These are phyloP conservation scores for Tetragonia tetragonoides DNA, from an alignment of 148 eudicot species.

Conservation along the genomic window DNA sequence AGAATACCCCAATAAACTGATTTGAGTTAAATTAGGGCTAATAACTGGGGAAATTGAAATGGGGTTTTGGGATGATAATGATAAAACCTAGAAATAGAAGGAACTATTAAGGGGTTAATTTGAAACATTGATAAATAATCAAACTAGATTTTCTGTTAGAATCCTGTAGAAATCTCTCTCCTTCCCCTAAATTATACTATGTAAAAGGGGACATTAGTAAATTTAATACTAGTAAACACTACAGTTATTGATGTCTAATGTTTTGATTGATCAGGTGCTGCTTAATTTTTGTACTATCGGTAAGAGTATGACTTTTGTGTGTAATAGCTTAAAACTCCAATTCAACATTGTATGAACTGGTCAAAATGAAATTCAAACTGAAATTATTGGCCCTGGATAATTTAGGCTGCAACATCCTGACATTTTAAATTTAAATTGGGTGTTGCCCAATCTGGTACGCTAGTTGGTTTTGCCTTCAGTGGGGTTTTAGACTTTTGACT, in stretches of 20 bases:
- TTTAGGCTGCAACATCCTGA: neutral
- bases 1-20: too few species aligned
- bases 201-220: slow-evolving; percentile 24
- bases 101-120: too few species aligned
- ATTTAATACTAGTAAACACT: slow-evolving; percentile 13
- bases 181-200: slow-evolving; percentile 11
- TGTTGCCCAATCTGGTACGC: slow-evolving; percentile 7
- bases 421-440: slow-evolving; percentile 19
- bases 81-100: too few species aligned
- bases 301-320: neutral
- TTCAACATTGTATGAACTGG: neutral
- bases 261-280: slow-evolving; percentile 13
- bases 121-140: too few species aligned
- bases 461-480: neutral
- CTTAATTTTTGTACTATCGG: neutral
- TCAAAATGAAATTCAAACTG: slow-evolving; percentile 11
- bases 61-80: too few species aligned
- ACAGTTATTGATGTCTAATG: slow-evolving; percentile 8
- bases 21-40: too few species aligned
- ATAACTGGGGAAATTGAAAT: too few species aligned
- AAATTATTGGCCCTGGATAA: neutral
- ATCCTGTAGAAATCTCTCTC: slow-evolving; percentile 22
- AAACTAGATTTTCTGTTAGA: slow-evolving; percentile 12
- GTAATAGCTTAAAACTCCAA: neutral
- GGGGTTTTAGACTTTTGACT: neutral